Base-by-base conservation (phyloP, 495 filamentous ascomycete genomes). In the Penicillium parvum region DNA sequence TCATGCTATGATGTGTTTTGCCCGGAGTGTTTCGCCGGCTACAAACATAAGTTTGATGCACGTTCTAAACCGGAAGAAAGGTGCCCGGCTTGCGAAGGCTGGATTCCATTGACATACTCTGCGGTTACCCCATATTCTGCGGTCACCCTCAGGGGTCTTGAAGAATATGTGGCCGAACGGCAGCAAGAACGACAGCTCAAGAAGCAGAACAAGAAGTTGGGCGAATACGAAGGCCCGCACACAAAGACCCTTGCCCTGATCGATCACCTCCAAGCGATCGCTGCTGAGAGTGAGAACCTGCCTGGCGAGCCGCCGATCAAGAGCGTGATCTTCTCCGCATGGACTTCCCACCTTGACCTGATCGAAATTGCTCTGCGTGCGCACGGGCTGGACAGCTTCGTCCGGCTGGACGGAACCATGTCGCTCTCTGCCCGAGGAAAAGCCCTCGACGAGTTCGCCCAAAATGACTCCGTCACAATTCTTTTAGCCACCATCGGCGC, bases 321-420 rank as follows among this genome's bases (percentile, higher is more conserved):
- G 58, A 86, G 84, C 30, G 91, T 98, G 10, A 79, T 98, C 14
- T 96, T 97, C 60, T 95, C 90, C 1, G 80, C 78, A 20, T 98
- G 92, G 91, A 96, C 91, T 0, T 82, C 85, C 2, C 89, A 96
- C 59, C 79, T 98, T 22, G 91, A 98, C 57, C 77, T 98, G 10
- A 94, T 98, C 50, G 81, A 95, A 56, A 78, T 88, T 36, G 91
- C 92, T 44, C 70, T 98, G 10, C 73, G 82, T 33, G 74, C 81
- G 32, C 74, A 76, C 23, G 71, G 71, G 6, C 78, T 95, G 56
- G 67, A 58, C 3, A 43, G 58, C 0, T 94, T 77, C 56, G 79
- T 76, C n/a, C 86, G 91, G 8, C 77, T 98, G 2, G 92, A 97
- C 57, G 92, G 92, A 10, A 85, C 78, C 36, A 94, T 96, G 86